Evolutionary conservation across 2,329 filamentous ascomycete genomes (phyloP), one percentile per base, ranked within the genome.

Genomic region (Dactylellina drechsleri): DNA sequence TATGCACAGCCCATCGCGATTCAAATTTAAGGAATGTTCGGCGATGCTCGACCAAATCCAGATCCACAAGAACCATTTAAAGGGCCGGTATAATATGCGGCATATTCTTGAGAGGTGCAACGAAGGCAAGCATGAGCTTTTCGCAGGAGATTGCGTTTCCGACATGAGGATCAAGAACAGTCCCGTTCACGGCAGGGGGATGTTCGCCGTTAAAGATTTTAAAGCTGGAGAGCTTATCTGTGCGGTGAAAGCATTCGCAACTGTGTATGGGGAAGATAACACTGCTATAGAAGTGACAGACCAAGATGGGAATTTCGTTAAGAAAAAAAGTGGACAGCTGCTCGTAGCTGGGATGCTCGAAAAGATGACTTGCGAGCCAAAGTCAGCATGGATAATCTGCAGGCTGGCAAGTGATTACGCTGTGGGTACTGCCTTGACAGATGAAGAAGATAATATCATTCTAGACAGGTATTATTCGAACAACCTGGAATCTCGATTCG

Each of bases 11-110:
- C 12, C 18, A 13, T 47, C 57, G 15, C 47, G 49, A 5, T 75
- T 36, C 40, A 75, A 75, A n/a, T 75, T 75, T 65, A 65, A 65
- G 31, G 71, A 75, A 53, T 68, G 58, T 10, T 54, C 57, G 0
- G 56, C 26, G 13, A 36, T 75, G 13, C 64, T 65, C 7, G 43
- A 56, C 1, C 64, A 68, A 28, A 18, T 65, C 15, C 47, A 58
- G 43, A 54, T 7, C 13, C 18, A 56, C 12, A 10, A 36, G 20
- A 16, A 13, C 4, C 36, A 68, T n/a, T 7, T 53, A 2, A 16
- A 40, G 13, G 71, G 71, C 1, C n/a, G n/a, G n/a, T 75, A 59
- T 40, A 65, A 68, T 15, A 75, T 75, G 71, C n/a, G n/a, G 1
- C 50, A 49, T 15, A 28, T 75, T 4, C 31, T 75, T 2, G 64